These are phyloP conservation scores for Ormosia emarginata DNA, from an alignment of 306 rosid species.

Conservation along the genomic window DNA sequence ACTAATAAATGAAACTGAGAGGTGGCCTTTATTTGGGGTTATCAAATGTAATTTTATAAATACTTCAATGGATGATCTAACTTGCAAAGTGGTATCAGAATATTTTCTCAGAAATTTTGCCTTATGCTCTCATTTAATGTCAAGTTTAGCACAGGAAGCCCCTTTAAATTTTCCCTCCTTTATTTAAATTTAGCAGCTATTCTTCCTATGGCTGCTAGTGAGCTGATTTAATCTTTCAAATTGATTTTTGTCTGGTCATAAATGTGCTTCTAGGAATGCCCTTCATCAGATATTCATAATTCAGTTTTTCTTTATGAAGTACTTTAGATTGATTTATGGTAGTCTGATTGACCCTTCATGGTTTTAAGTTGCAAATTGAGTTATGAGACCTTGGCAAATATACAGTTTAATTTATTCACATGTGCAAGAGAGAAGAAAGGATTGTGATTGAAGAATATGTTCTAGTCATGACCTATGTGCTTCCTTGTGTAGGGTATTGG, in stretches of 20 bases:
- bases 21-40: neutral
- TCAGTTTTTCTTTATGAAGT: neutral
- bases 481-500: neutral
- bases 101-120: neutral
- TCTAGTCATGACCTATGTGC: too few species aligned
- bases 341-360: neutral
- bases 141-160: neutral
- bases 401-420: neutral
- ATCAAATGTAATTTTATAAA: neutral
- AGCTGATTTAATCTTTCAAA: neutral
- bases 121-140: neutral
- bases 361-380: neutral
- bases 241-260: neutral
- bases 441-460: neutral
- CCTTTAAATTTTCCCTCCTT: neutral
- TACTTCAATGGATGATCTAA: neutral
- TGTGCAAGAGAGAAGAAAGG: neutral
- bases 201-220: neutral
- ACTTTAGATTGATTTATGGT: neutral
- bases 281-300: neutral
- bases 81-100: neutral
- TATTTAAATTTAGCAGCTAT: neutral
- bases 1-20: neutral
- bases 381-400: neutral
- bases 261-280: neutral